A percentile compares a stretch with the other conserved stretches of the same genome.
These are phyloP conservation scores for Cordyceps militaris DNA, from an alignment of 2,329 filamentous ascomycete genomes.

Conservation along the genomic window DNA sequence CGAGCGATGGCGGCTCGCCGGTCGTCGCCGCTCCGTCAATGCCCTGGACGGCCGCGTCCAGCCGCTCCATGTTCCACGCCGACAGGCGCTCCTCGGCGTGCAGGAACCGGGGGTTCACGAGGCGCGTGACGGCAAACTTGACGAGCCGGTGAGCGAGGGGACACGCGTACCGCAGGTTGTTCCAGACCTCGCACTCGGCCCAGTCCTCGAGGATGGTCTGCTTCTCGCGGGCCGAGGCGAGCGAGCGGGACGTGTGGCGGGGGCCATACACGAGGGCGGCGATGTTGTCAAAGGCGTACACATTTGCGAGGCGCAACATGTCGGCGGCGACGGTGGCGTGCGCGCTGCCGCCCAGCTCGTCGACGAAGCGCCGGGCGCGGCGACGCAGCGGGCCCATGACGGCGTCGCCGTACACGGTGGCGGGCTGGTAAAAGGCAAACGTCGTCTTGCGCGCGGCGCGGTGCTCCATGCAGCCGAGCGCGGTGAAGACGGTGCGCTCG, in stretches of 20 bases:
- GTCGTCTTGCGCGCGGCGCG: constrained; percentile 5
- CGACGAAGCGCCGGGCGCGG: not conserved
- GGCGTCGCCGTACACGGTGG: not conserved
- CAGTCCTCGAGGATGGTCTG: not conserved
- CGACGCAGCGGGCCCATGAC: not conserved
- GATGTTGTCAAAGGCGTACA: constrained; percentile 5
- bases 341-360: not conserved
- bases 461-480: not conserved
- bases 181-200: constrained; percentile 6
- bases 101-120: not conserved
- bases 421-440: not conserved
- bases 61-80: constrained; percentile 1
- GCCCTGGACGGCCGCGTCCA: not conserved
- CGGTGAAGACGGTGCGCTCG: constrained; percentile 5
- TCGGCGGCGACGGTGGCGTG: not conserved
- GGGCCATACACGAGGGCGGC: not conserved
- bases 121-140: not conserved
- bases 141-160: not conserved
- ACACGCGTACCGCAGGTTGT: not conserved
- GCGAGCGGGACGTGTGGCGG: not conserved
- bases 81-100: not conserved
- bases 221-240: not conserved
- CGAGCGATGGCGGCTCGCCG: not conserved
- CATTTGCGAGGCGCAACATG: not conserved
- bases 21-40: not conserved